Evolutionary conservation across 345 rosid genomes (phyloP), one percentile per base, ranked within the genome.

Genomic region (Lepidium africanum): DNA sequence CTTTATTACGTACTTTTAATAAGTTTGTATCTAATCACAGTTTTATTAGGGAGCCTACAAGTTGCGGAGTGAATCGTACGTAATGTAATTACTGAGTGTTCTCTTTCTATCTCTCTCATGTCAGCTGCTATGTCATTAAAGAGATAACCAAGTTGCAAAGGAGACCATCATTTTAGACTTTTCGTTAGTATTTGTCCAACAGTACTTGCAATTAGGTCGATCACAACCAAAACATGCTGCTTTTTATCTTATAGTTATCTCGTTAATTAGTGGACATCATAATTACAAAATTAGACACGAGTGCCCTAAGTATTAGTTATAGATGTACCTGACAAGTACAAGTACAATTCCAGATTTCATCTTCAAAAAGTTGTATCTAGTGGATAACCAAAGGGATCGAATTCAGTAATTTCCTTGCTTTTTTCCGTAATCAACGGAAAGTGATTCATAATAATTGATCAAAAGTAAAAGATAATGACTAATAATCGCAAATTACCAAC

Each of bases 101-200:
- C 2, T 21, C 23, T 21, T 25, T 25, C 4, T 27, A 0, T 30
- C 1, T 30, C 0, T 30, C 33, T 30, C 33, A 30, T 30, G 60
- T 75, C 46, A 62, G 64, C 69, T 53, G 45, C 61, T 59, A 67
- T 5, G 73, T 74, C 56, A 60, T 51, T 9, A 16, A 9, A 25
- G 62, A 73, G 37, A 13, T 59, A 59, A 38, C 33, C 73, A 68
- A 67, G 73, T 67, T 74, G 73, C 57, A 53, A 54, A 53, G 63
- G 21, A 61, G 73, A 53, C 78, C 69, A 74, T 60, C 78, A 60
- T 43, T 55, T 53, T 61, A 46, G 78, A 74, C 78, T 59, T 53
- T 67, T 36, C 32, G 32, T 27, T 1, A 25, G 3, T 69, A 39
- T 60, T 9, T 54, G 25, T 63, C 25, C 52, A 51, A 27, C 32